Evolutionary conservation across 331 rosid genomes (phyloP), one percentile per base, ranked within the genome.

Genomic region (Malus hybrid): DNA sequence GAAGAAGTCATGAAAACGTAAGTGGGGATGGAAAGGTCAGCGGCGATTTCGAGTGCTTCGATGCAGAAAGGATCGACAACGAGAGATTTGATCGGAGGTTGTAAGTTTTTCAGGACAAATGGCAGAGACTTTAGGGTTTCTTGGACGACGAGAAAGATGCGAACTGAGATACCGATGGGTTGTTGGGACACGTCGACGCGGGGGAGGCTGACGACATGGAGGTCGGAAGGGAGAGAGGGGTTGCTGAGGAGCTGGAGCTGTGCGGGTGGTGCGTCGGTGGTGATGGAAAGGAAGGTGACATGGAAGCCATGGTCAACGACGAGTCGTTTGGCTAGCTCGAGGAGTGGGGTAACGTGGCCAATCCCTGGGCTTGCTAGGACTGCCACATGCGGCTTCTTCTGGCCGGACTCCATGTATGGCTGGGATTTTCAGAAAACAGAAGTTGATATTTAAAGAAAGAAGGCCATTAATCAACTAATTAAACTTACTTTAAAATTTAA

Each of bases 321-420:
- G 7, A 65, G 69, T 65, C 48, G 69, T 65, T 65, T 65, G 44
- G 69, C 69, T 32, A 65, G 24, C 46, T 65, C 27, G 46, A 65
- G 69, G 69, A 65, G 69, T 34, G 71, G 71, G 54, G n/a, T 67
- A 27, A 67, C 54, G 31, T 67, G 71, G 10, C 71, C 71, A 28
- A 67, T 36, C 54, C 71, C 71, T 12, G 71, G 71, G 52, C 71
- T 36, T n/a, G 71, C 54, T 20, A 67, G 29, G 44, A 67, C 54
- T 1, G 71, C 31, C 10, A 67, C 71, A 11, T 67, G 54, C 14
- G 69, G 69, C 69, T 33, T 32, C 7, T 65, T 65, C 7, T 32
- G 48, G 7, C 48, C 8, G 27, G 27, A 9, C 19, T 28, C 67
- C 67, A 63, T 63, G 67, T 63, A 6, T 63, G 65, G 14, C 16